Conservation (phyloP, 495 filamentous ascomycete genomes). For the Xylaria longipes region DNA sequence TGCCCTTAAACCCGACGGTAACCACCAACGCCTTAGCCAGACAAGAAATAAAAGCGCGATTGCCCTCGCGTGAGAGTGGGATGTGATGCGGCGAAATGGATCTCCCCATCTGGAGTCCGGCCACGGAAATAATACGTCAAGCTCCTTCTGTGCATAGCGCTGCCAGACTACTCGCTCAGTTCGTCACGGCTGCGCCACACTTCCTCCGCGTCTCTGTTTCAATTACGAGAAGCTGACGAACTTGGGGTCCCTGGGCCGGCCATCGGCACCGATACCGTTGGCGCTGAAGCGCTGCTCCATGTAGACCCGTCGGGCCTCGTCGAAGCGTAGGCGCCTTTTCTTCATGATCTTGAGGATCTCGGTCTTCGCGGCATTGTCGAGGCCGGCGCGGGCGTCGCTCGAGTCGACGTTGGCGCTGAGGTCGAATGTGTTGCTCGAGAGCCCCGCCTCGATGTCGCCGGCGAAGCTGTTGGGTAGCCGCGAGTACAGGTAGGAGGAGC, state of each 20-base stretch:
- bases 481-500: conserved; percentile 68
- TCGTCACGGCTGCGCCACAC: not conserved
- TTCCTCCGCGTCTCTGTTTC: not conserved
- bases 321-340: conserved; percentile 74
- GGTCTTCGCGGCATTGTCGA: conserved; percentile 78
- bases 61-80: conserved; percentile 21
- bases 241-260: conserved; percentile 88
- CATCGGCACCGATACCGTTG: conserved; percentile 88
- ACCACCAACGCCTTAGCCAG: conserved; percentile 23
- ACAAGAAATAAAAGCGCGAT: conserved; percentile 23
- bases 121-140: not conserved
- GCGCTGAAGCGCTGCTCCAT: conserved; percentile 83
- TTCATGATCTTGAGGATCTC: conserved; percentile 91
- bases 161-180: not conserved
- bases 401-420: conserved; percentile 76
- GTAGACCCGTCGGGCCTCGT: conserved; percentile 86
- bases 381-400: conserved; percentile 76
- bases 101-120: not conserved
- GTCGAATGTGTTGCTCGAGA: conserved; percentile 82
- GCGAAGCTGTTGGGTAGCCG: conserved; percentile 76
- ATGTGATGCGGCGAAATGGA: not conserved
- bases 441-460: conserved; percentile 82
- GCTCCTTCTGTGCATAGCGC: not conserved
- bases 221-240: conserved; percentile 86
- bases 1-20: not conserved